Evolutionary conservation across 1,284 basidiomycete species (phyloP), one percentile per base, ranked within the genome.

Genomic region (Ustilago xerochloae): DNA sequence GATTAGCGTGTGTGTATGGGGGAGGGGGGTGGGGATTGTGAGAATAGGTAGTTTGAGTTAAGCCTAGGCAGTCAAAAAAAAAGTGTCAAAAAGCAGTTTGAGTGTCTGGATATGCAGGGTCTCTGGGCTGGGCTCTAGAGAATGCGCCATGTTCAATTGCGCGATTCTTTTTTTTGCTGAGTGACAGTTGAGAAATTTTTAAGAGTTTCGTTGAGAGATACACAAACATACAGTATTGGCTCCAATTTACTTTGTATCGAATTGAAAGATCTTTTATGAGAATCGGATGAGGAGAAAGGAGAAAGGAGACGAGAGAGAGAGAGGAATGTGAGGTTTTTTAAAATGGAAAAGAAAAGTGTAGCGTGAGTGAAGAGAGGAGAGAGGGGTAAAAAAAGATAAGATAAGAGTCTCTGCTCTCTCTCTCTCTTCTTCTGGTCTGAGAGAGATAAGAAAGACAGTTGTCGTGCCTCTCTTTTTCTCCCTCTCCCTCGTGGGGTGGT

Each of bases 81-180:
- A n/a, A n/a, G n/a, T n/a, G n/a, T n/a, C n/a, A 29, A 16, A 26
- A 22, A 13, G 35, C 35, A 38, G 35, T 1, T 8, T 41, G 38
- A n/a, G 24, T 22, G 38, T 13, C 7, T 35, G 52, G 38, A 2
- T 28, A 41, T 55, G 53, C 53, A 55, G 51, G n/a, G n/a, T 16
- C 15, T 6, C 18, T 6, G 35, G 49, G 49, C 38, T 10, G 18
- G 30, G 28, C 41, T 6, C 38, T 24, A 6, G 6, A 41, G 18
- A 41, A 41, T 41, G 53, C 41, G 41, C 30, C 53, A 46, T 32
- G 53, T 45, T 35, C 24, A 36, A 45, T 55, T 35, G 36, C 49
- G 49, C 49, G 49, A 38, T 18, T 36, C 36, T 51, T 39, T 51
- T 39, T 24, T 51, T 12, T 22, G 48, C 20, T 24, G 48, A 6